Percentiles rank a stretch among this genome's conserved stretches.
Conservation (phyloP, 495 filamentous ascomycete genomes). For the Aspergillus conjunctus region DNA sequence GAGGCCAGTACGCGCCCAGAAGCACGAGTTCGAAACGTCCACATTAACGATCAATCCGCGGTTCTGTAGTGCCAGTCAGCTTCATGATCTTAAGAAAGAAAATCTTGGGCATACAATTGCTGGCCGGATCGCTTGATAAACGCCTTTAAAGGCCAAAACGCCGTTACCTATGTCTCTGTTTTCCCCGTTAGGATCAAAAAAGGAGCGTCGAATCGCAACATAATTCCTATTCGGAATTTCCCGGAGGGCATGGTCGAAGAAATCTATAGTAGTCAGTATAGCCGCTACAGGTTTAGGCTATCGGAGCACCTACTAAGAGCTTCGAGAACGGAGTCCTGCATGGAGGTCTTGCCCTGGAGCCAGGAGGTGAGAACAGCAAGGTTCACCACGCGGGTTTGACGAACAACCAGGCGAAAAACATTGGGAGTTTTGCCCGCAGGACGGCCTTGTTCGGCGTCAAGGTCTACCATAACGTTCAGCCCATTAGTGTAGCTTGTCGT, state of each 20-base stretch:
- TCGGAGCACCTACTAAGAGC: conserved; percentile 63
- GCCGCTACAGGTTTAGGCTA: background rate
- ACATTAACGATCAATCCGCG: conserved; percentile 74
- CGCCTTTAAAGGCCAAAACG: conserved; percentile 79
- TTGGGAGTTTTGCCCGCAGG: conserved; percentile 42
- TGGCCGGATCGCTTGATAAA: conserved; percentile 77
- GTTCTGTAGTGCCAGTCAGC: conserved; percentile 34
- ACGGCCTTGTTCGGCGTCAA: conserved; percentile 61
- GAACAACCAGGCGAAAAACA: conserved; percentile 58
- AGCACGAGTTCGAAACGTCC: conserved; percentile 55
- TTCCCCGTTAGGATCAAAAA: conserved; percentile 57
- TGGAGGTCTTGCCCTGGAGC: conserved; percentile 57
- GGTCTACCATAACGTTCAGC: conserved; percentile 57
- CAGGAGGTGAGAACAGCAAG: conserved; percentile 65
- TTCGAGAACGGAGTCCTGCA: conserved; percentile 68
- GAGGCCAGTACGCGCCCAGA: conserved; percentile 40
- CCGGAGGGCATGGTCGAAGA: conserved; percentile 86
- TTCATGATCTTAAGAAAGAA: background rate
- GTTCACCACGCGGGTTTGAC: conserved; percentile 60
- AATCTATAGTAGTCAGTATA: conserved; percentile 50
- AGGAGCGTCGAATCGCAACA: conserved; percentile 72
- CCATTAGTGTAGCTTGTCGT: conserved; percentile 38
- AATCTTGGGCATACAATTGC: conserved; percentile 50
- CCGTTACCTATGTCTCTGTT: conserved; percentile 52
- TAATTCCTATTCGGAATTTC: conserved; percentile 67